These are phyloP conservation scores for Hypoxylon sp. DNA, from an alignment of 2,329 filamentous ascomycete species.

Conservation along the genomic window DNA sequence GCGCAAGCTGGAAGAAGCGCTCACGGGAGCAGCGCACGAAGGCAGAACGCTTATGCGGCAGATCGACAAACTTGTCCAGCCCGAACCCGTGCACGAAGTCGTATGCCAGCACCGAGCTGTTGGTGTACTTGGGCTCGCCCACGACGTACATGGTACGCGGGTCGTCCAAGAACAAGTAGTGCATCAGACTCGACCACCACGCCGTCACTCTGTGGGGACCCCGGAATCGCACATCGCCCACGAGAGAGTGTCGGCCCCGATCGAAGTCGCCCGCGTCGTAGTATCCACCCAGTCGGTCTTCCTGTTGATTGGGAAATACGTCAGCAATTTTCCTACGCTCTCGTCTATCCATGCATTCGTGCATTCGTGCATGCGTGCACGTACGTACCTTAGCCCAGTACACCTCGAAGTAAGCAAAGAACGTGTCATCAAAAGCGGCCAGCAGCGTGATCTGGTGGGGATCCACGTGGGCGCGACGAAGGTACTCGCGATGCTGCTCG, in stretches of 20 bases:
- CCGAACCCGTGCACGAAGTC: slow-evolving; percentile 78
- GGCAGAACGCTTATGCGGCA: slow-evolving; percentile 76
- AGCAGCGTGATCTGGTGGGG: slow-evolving; percentile 76
- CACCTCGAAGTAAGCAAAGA: slow-evolving; percentile 81
- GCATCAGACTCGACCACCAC: slow-evolving; percentile 70
- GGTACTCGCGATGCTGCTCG: slow-evolving; percentile 77
- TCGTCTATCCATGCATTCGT: too few species aligned
- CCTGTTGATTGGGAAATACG: slow-evolving; percentile 46
- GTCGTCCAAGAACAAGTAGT: slow-evolving; percentile 70
- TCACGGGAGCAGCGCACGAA: slow-evolving; percentile 71
- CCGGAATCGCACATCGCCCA: slow-evolving; percentile 66
- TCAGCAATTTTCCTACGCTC: slow-evolving; percentile 3
- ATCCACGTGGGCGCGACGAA: slow-evolving; percentile 73
- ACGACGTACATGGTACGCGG: slow-evolving; percentile 64
- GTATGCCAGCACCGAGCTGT: slow-evolving; percentile 75
- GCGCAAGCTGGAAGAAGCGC: slow-evolving; percentile 74
- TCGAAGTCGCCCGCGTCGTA: slow-evolving; percentile 65
- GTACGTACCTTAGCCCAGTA: slow-evolving; percentile 74
- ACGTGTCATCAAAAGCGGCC: slow-evolving; percentile 73
- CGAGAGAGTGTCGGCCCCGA: slow-evolving; percentile 66
- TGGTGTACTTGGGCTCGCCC: slow-evolving; percentile 77
- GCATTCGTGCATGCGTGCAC: not conserved
- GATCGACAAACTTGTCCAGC: slow-evolving; percentile 75
- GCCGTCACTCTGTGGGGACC: slow-evolving; percentile 68
- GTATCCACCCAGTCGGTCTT: slow-evolving; percentile 65